Conservation (phyloP, 371 early-diverging fungal genomes). For the Mortierella sp. region DNA sequence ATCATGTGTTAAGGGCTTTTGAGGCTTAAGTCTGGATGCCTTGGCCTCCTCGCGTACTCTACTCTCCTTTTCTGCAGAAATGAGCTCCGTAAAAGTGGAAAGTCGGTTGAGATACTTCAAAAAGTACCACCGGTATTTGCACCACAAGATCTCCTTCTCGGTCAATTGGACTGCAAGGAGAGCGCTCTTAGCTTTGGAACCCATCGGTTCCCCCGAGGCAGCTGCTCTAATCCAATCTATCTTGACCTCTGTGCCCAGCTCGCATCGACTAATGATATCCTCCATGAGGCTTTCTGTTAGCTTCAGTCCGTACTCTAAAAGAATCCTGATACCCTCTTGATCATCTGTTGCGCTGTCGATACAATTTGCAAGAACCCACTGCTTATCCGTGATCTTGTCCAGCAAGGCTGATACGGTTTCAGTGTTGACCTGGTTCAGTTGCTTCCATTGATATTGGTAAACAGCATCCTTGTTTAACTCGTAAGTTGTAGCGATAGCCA, state of each 20-base stretch:
- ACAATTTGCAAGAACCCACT: constrained; percentile 75
- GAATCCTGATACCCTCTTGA: constrained; percentile 59
- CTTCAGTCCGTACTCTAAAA: constrained; percentile 69
- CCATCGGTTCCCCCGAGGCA: constrained; percentile 34
- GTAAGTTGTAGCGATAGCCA: constrained; percentile 69
- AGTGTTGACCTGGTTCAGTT: constrained; percentile 55
- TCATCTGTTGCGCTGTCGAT: constrained; percentile 29
- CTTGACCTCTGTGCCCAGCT: constrained; percentile 28
- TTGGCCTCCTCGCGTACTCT: constrained; percentile 33
- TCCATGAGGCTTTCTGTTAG: constrained; percentile 61
- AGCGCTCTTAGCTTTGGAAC: constrained; percentile 10
- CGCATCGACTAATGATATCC: constrained; percentile 60
- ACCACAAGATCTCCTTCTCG: constrained; percentile 54
- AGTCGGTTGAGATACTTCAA: constrained; percentile 77
- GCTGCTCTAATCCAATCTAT: constrained; percentile 41
- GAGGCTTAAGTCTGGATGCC: neutral
- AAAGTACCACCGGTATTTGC: constrained; percentile 67
- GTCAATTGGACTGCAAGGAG: constrained; percentile 35
- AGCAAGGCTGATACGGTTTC: constrained; percentile 64
- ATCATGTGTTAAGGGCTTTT: constrained; percentile 5
- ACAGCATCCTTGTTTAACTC: constrained; percentile 71
- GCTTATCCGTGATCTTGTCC: constrained; percentile 67
- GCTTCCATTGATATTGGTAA: constrained; percentile 75
- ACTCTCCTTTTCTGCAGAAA: constrained; percentile 26
- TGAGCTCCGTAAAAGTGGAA: constrained; percentile 71